Percentiles rank a stretch among this genome's conserved stretches.
Evolutionary conservation across 768 basidiomycete species (phyloP).

Genomic region (Boletus tomentosulus): DNA sequence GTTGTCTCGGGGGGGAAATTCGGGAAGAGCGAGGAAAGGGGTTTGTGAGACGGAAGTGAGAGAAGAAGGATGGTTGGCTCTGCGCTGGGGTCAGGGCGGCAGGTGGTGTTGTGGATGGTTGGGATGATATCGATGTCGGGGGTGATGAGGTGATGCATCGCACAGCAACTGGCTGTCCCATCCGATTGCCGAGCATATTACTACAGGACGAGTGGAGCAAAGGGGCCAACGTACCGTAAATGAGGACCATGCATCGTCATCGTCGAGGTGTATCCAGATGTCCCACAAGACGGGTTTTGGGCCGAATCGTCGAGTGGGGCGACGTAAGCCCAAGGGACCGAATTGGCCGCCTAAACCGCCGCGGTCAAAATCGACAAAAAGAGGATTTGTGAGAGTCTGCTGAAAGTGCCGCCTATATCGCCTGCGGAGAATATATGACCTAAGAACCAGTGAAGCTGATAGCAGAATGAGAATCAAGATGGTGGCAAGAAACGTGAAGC

Average conservation of each 20-base stretch:
- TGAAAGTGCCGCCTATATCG: slow-evolving; percentile 52
- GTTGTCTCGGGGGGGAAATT: not conserved
- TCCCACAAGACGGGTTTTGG: slow-evolving; percentile 18
- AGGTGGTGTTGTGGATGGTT: not conserved
- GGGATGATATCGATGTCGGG: not conserved
- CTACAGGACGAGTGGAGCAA: not conserved
- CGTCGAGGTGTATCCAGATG: slow-evolving; percentile 5
- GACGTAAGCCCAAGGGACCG: slow-evolving; percentile 1
- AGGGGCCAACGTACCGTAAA: slow-evolving; percentile 10
- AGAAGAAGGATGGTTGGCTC: not conserved
- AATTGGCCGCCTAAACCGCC: not conserved
- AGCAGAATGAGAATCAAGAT: slow-evolving; percentile 63
- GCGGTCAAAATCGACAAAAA: slow-evolving; percentile 30
- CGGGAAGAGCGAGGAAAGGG: not conserved
- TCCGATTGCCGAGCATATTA: not conserved
- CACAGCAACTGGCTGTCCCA: slow-evolving; percentile 16
- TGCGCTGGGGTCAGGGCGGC: not conserved
- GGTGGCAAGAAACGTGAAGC: slow-evolving; percentile 71
- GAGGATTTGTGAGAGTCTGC: slow-evolving; percentile 49
- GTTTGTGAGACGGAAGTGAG: slow-evolving; percentile 9
- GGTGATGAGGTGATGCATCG: not conserved
- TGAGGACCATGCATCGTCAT: slow-evolving; percentile 6
- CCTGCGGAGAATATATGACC: slow-evolving; percentile 58
- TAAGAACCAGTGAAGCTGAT: slow-evolving; percentile 58
- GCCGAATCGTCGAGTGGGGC: slow-evolving; percentile 3